Conservation (phyloP, 2,329 filamentous ascomycete genomes). For the Apiospora arundinis region DNA sequence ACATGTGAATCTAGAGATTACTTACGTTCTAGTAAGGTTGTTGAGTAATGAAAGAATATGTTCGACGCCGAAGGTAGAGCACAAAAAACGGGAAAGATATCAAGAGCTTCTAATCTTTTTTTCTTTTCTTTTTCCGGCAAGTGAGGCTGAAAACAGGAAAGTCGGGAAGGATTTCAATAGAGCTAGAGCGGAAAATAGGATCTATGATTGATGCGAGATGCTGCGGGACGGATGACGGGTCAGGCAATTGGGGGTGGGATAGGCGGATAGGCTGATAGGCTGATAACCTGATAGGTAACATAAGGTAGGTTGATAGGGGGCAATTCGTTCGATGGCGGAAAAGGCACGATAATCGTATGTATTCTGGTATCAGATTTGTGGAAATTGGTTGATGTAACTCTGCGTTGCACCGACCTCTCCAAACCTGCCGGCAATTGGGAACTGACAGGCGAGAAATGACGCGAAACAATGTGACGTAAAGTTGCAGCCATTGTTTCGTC, state of each 20-base stretch:
- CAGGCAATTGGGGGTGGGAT: neutral
- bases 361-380: conserved; percentile 17
- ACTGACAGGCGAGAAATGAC: neutral
- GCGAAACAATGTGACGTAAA: conserved; percentile 12
- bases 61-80: conserved; percentile 6
- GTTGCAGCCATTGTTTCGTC: neutral
- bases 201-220: neutral
- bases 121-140: too few species aligned
- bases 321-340: neutral
- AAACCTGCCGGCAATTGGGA: conserved; percentile 14
- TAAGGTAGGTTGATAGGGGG: too few species aligned
- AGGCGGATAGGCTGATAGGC: neutral
- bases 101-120: too few species aligned
- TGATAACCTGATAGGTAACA: too few species aligned
- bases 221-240: neutral
- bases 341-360: conserved; percentile 16
- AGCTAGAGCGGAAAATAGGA: neutral
- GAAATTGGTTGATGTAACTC: conserved; percentile 9
- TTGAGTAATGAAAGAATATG: neutral
- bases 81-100: neutral
- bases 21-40: neutral
- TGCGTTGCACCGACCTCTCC: neutral
- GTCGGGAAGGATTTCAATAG: conserved; percentile 5
- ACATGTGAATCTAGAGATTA: conserved; percentile 17
- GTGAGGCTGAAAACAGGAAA: too few species aligned